Evolutionary conservation across 2,329 filamentous ascomycete genomes (phyloP).

Genomic region (Leptographium radiaticola): DNA sequence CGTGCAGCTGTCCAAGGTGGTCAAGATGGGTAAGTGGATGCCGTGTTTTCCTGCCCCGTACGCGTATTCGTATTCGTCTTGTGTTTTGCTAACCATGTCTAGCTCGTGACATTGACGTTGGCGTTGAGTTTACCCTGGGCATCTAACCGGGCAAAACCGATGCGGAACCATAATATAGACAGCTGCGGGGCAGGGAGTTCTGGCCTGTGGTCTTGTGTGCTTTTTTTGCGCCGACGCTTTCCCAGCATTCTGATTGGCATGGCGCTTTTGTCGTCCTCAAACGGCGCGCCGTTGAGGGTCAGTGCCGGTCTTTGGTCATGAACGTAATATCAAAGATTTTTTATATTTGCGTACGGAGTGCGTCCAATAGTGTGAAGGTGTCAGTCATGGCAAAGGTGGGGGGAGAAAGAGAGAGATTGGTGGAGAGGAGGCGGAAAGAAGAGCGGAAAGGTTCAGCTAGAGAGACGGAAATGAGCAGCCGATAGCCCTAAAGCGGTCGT

Average conservation of each 20-base stretch:
- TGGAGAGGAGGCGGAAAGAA: too few species aligned
- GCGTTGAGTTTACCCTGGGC: slow-evolving; percentile 87
- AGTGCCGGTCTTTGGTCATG: too few species aligned
- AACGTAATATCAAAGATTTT: too few species aligned
- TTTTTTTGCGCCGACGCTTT: not conserved
- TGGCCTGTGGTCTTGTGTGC: not conserved
- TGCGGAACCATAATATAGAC: not conserved
- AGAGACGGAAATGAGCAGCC: too few species aligned
- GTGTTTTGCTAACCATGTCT: slow-evolving; percentile 7
- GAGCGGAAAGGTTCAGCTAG: too few species aligned
- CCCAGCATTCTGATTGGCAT: not conserved
- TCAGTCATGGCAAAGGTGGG: too few species aligned
- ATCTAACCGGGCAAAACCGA: slow-evolving; percentile 45
- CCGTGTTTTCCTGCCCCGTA: not conserved
- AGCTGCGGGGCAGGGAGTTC: not conserved
- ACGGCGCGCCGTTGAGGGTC: too few species aligned
- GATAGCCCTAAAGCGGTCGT: too few species aligned
- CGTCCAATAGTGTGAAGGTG: too few species aligned
- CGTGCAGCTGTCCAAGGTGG: slow-evolving; percentile 97
- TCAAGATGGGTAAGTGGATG: slow-evolving; percentile 73
- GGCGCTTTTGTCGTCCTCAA: not conserved
- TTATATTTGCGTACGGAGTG: too few species aligned
- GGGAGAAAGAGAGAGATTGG: too few species aligned
- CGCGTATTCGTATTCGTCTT: not conserved
- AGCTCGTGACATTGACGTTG: slow-evolving; percentile 94